phyloP scores from a whole-genome alignment of 2,329 filamentous ascomycete genomes.

The Curvularia verruculosa region DNA sequence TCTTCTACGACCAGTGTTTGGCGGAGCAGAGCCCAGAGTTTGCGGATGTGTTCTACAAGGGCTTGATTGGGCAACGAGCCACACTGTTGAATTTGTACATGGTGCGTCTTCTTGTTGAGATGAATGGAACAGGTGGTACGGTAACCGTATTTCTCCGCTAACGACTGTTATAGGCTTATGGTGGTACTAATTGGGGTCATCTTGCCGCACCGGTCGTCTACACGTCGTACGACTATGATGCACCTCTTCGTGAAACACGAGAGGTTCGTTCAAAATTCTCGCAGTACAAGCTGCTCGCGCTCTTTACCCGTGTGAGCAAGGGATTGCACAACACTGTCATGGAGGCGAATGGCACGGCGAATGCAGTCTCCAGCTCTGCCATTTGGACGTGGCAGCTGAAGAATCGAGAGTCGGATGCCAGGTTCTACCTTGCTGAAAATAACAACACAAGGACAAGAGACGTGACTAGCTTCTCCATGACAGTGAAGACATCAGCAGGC shows the following conservation, averaged over 20 bases:
- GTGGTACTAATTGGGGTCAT: constrained; percentile 64
- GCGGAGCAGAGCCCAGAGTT: constrained; percentile 56
- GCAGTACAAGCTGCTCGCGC: constrained; percentile 61
- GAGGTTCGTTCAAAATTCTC: constrained; percentile 60
- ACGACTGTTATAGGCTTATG: constrained; percentile 25
- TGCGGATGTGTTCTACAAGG: constrained; percentile 63
- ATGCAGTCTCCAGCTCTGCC: constrained; percentile 47
- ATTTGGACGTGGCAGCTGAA: constrained; percentile 61
- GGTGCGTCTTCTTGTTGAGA: constrained; percentile 40
- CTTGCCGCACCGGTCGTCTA: constrained; percentile 54
- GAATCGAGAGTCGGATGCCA: constrained; percentile 57
- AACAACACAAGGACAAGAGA: constrained; percentile 53
- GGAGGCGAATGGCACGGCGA: constrained; percentile 61
- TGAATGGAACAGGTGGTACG: not conserved
- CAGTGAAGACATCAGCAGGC: constrained; percentile 57
- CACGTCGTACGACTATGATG: constrained; percentile 55
- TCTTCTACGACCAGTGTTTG: constrained; percentile 59
- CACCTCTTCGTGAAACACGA: constrained; percentile 61
- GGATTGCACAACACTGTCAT: constrained; percentile 61
- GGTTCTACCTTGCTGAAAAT: constrained; percentile 60
- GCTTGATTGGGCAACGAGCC: constrained; percentile 59
- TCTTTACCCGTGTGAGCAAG: constrained; percentile 60
- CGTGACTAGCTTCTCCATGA: constrained; percentile 56
- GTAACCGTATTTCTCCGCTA: not conserved
- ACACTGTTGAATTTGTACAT: constrained; percentile 61